These are phyloP conservation scores for Bromus sterilis DNA, from an alignment of 176 grass and related monocot species.

Conservation along the genomic window DNA sequence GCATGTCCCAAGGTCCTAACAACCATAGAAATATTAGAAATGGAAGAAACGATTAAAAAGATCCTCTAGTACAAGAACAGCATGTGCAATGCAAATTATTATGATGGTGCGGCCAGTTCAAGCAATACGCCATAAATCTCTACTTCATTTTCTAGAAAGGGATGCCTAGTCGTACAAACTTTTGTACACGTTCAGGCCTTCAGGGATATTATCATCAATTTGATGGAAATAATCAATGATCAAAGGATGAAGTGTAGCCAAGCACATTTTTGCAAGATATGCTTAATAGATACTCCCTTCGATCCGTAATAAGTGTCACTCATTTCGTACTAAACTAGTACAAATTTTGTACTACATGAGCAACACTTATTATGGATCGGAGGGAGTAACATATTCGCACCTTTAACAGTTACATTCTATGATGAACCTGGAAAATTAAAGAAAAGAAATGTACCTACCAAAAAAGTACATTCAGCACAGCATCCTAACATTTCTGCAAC, in stretches of 20 bases:
- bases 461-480: background rate
- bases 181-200: background rate
- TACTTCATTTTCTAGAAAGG: slow-evolving; percentile 9
- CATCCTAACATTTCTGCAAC: background rate
- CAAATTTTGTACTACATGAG: too few relatives aligned
- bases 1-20: slow-evolving; percentile 32
- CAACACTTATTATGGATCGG: too few relatives aligned
- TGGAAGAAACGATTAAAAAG: slow-evolving; percentile 10
- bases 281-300: background rate
- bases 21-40: slow-evolving; percentile 36
- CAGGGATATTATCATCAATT: background rate
- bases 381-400: background rate
- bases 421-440: background rate
- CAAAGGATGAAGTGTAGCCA: background rate
- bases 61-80: slow-evolving; percentile 3
- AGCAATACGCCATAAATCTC: background rate
- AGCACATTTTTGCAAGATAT: background rate
- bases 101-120: slow-evolving; percentile 15
- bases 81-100: slow-evolving; percentile 34
- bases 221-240: slow-evolving; percentile 1
- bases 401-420: slow-evolving; percentile 3
- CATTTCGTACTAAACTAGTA: too few relatives aligned
- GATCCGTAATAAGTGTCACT: too few relatives aligned
- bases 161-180: background rate
- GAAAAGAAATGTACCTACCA: background rate